These are phyloP conservation scores for Podaxis sp. DNA, from an alignment of 768 basidiomycete species.

Conservation along the genomic window DNA sequence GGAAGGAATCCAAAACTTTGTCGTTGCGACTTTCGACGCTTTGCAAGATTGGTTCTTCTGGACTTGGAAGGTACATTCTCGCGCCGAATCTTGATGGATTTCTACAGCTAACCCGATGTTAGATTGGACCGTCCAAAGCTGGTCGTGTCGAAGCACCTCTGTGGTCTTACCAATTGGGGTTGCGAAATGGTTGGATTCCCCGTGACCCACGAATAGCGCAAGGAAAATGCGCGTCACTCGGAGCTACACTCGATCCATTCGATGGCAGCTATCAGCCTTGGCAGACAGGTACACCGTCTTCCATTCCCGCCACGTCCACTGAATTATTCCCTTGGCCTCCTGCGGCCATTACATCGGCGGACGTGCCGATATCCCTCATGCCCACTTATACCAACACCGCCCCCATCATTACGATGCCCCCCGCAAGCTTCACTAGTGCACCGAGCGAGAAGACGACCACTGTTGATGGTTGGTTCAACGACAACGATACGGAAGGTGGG, in stretches of 20 bases:
- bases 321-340: constrained; percentile 55
- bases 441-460: constrained; percentile 34
- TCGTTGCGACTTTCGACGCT: constrained; percentile 48
- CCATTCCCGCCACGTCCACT: constrained; percentile 40
- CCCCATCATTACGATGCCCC: constrained; percentile 48
- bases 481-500: constrained; percentile 36
- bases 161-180: constrained; percentile 45
- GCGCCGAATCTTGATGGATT: background rate
- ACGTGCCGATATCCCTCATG: constrained; percentile 37
- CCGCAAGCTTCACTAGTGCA: constrained; percentile 27
- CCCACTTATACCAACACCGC: constrained; percentile 66
- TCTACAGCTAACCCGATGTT: background rate
- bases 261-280: constrained; percentile 46
- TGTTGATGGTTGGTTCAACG: constrained; percentile 47
- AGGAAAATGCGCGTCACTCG: constrained; percentile 61
- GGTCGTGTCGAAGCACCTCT: constrained; percentile 36
- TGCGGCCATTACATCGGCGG: constrained; percentile 41
- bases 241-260: constrained; percentile 31
- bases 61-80: constrained; percentile 43
- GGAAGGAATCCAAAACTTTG: constrained; percentile 49
- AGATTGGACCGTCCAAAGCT: constrained; percentile 47
- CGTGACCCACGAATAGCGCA: constrained; percentile 60
- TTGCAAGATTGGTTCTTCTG: constrained; percentile 46
- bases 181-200: constrained; percentile 78
- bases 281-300: constrained; percentile 60